These are phyloP conservation scores for Crucibulum laeve DNA, from an alignment of 768 basidiomycete species.

Conservation along the genomic window DNA sequence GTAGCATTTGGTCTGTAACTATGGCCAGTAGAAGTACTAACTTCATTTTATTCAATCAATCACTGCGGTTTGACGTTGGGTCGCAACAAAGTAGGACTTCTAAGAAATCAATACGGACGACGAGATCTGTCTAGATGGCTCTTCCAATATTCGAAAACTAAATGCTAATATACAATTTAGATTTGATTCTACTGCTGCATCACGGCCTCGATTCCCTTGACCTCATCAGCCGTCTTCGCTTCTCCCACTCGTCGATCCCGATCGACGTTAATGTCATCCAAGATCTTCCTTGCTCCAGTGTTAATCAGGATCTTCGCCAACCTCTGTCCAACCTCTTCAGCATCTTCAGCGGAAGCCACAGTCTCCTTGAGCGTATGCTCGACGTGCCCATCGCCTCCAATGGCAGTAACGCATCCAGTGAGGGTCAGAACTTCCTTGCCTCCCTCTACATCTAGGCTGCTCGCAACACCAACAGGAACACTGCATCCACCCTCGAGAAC, in stretches of 20 bases:
- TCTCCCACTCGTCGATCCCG: constrained; percentile 47
- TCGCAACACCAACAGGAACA: constrained; percentile 87
- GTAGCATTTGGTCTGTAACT: too few species aligned
- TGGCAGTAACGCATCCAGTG: constrained; percentile 79
- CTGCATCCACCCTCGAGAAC: constrained; percentile 96
- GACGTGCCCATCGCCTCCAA: constrained; percentile 72
- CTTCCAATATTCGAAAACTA: too few species aligned
- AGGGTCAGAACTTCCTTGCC: constrained; percentile 44
- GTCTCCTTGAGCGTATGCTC: constrained; percentile 52
- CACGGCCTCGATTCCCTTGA: too few species aligned
- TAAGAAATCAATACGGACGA: too few species aligned
- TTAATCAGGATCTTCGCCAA: constrained; percentile 64
- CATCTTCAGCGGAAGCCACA: constrained; percentile 52
- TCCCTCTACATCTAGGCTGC: constrained; percentile 34
- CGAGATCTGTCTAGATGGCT: too few species aligned
- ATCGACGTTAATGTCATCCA: constrained; percentile 80
- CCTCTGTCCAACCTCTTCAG: constrained; percentile 61
- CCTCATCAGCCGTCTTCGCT: constrained; percentile 30
- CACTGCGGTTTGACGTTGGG: too few species aligned
- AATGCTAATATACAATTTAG: too few species aligned
- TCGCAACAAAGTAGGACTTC: too few species aligned
- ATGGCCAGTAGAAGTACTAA: too few species aligned
- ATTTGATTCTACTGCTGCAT: too few species aligned
- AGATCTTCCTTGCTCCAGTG: constrained; percentile 70
- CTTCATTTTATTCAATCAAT: too few species aligned